A percentile compares a stretch with the other conserved stretches of the same genome.
Conservation (phyloP, 176 grass and related monocot species). For the Triticum turgidum region DNA sequence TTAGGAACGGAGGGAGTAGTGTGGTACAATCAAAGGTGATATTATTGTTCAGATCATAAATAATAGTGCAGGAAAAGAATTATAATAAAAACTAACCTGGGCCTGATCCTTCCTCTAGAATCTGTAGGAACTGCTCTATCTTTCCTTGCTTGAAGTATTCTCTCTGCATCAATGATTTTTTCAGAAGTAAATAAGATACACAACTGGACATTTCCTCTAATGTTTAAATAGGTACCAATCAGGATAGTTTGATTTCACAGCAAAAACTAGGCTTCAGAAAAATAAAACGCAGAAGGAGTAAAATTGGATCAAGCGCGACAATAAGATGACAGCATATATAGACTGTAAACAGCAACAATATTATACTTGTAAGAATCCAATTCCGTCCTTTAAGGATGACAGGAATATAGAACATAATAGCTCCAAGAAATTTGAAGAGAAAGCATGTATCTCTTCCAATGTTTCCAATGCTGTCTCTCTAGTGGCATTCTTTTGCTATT, state of each 20-base stretch:
- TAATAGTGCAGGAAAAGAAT: neutral
- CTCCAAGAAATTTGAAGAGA: conserved; percentile 66
- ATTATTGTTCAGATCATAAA: neutral
- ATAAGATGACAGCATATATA: conserved; percentile 8
- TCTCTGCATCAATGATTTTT: conserved; percentile 50
- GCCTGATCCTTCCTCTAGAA: conserved; percentile 94
- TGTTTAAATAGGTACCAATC: neutral
- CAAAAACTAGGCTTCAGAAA: neutral
- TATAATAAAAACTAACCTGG: conserved; percentile 59
- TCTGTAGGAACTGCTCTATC: conserved; percentile 79
- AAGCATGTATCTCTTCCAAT: conserved; percentile 62
- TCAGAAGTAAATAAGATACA: conserved; percentile 16
- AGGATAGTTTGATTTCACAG: neutral
- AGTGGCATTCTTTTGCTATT: conserved; percentile 54
- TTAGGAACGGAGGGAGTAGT: neutral
- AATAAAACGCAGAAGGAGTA: neutral
- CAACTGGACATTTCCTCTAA: conserved; percentile 12
- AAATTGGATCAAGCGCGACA: neutral
- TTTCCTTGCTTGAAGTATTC: conserved; percentile 98
- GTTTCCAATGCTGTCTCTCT: conserved; percentile 68
- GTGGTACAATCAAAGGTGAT: conserved; percentile 1
- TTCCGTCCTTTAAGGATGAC: conserved; percentile 51
- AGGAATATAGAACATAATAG: conserved; percentile 82
- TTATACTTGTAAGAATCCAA: conserved; percentile 74
- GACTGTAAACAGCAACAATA: conserved; percentile 8